Evolutionary conservation across 257 asterid genomes (phyloP), one percentile per base, ranked within the genome.

Genomic region (Solanum sitiens): DNA sequence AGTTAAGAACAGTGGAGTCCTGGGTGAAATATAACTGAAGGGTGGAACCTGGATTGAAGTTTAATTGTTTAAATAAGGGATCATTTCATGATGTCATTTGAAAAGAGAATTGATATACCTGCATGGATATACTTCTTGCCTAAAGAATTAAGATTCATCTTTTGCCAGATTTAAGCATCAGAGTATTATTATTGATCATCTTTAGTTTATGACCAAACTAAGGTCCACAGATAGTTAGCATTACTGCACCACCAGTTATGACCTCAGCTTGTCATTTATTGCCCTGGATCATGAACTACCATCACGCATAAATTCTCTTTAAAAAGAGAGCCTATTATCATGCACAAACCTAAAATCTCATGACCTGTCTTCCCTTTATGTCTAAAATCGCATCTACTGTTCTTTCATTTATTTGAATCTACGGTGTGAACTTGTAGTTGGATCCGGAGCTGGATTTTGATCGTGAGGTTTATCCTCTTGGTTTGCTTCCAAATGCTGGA

Each of bases 371-470:
- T 80, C n/a, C 45, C 86, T 11, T 53, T 82, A 18, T 82, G 32
- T 53, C 12, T 82, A 32, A 42, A 53, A 27, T 32, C 20, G 8
- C 27, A 82, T 56, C 7, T 82, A 21, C 47, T 32, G 25, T 72
- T 86, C 71, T 73, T 90, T 87, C 84, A 89, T 63, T 70, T 68
- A 83, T 90, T 53, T 88, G 82, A 59, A 70, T 65, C 56, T 90
- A 90, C 90, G 89, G 45, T 89, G 88, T 90, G 91, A 87, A 89
- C 70, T 73, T 88, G 87, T 92, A 97, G 99, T 91, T 97, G 98
- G 99, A 97, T 87, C 99, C 99, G 10, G 99, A 97, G 90, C 94
- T 97, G 92, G 99, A 97, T 90, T 97, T 97, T 91, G 99, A 97
- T 90, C 98, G 99, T 83, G 99, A 97, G 94, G 98, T 97, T 33